Evolutionary conservation across 169 alveolate genomes (phyloP), one percentile per base, ranked within the genome.

Genomic region (Eimeria falciformis): DNA sequence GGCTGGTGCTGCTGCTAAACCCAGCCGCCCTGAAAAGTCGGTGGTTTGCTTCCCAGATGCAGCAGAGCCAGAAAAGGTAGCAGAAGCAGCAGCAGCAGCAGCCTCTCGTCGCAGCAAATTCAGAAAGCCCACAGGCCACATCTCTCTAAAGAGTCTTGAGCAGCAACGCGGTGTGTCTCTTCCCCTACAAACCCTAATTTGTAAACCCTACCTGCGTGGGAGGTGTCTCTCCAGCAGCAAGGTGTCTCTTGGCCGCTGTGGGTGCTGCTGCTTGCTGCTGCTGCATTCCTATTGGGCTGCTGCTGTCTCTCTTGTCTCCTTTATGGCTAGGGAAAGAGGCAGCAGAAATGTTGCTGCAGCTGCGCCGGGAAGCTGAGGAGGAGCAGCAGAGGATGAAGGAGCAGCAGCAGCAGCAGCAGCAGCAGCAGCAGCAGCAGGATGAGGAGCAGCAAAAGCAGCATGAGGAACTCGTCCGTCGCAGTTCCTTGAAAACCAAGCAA

Each of bases 321-420:
- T 11, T 50, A 11, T 50, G 62, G 7, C 7, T 14, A 50, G 62
- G 62, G 62, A 14, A 11, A 50, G 62, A 50, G 14, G 62, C 62
- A 7, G 62, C 62, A 50, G 62, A 50, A 14, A 50, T 50, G n/a
- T 14, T 50, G 62, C 62, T 7, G 14, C n/a, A 50, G 62, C 62
- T 50, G 7, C 62, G 14, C n/a, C 62, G 62, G 7, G 62, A 50
- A 11, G 62, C 14, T 11, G 62, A 50, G 62, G n/a, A 50, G 62
- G n/a, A 50, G 62, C 62, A 50, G 62, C 62, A 50, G 62, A 7
- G 14, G 62, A 7, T 11, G 62, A 7, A 50, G 62, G n/a, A 50
- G 62, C 62, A 50, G 62, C 62, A 50, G 14, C 62, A 50, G 62
- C 62, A 50, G 62, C 62, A 50, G 62, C 62, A 50, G 62, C 62